Evolutionary conservation across 495 filamentous ascomycete species (phyloP).

Genomic region (Neurospora pannonica): DNA sequence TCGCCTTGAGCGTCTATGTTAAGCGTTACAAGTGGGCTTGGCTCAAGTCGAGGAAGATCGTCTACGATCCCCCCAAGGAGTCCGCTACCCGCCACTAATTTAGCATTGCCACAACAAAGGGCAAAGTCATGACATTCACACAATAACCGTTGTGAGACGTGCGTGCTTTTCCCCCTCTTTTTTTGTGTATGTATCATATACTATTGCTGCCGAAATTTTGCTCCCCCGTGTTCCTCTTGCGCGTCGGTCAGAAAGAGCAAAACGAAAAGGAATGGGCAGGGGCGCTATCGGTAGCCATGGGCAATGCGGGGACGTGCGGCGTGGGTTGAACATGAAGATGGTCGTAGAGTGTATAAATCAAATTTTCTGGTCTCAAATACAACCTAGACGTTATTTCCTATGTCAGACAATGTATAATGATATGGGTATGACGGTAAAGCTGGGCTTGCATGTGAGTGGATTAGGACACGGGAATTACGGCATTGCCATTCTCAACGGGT

Average conservation of each 20-base stretch:
- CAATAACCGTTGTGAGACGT: not conserved
- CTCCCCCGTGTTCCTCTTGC: slow-evolving; percentile 26
- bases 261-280: slow-evolving; percentile 6
- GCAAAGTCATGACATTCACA: not conserved
- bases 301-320: not conserved
- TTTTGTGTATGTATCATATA: slow-evolving; percentile 33
- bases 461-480: not conserved
- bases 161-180: slow-evolving; percentile 16
- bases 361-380: slow-evolving; percentile 24
- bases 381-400: slow-evolving; percentile 19
- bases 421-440: not conserved
- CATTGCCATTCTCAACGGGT: not conserved
- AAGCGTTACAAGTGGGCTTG: slow-evolving; percentile 98
- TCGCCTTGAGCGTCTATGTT: slow-evolving; percentile 88
- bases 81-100: slow-evolving; percentile 25
- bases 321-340: slow-evolving; percentile 9
- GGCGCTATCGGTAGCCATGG: slow-evolving; percentile 2
- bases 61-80: slow-evolving; percentile 67
- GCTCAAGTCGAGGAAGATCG: slow-evolving; percentile 89
- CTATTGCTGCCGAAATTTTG: slow-evolving; percentile 16
- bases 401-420: not conserved
- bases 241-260: slow-evolving; percentile 24
- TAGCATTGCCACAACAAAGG: not conserved
- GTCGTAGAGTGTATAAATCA: slow-evolving; percentile 29
- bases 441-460: not conserved